Conservation (phyloP, 768 basidiomycete species). For the Amanita jacksonii region DNA sequence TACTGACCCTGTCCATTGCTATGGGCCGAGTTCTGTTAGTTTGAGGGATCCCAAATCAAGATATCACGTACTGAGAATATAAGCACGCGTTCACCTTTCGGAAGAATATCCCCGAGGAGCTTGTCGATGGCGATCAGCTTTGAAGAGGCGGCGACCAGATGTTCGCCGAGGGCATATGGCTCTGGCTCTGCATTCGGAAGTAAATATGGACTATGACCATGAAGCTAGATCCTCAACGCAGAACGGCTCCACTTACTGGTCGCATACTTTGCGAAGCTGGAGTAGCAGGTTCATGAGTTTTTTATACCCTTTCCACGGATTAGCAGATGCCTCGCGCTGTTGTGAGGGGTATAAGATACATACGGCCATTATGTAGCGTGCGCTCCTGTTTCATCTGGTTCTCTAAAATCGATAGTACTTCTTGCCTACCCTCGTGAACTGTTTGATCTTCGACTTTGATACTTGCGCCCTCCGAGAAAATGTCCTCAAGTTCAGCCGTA, state of each 20-base stretch:
- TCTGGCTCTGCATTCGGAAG: constrained; percentile 38
- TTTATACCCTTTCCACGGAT: constrained; percentile 31
- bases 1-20: constrained; percentile 46
- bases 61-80: constrained; percentile 53
- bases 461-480: constrained; percentile 27
- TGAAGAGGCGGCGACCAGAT: constrained; percentile 44
- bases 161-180: constrained; percentile 43
- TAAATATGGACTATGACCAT: constrained; percentile 38
- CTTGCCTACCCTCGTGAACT: constrained; percentile 26
- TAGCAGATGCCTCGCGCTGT: background rate
- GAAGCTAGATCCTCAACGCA: background rate
- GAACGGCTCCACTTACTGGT: constrained; percentile 38
- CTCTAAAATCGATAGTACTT: constrained; percentile 29
- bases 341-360: constrained; percentile 10
- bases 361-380: constrained; percentile 12
- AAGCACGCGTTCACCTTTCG: constrained; percentile 52
- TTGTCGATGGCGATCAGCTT: constrained; percentile 54
- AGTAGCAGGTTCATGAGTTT: constrained; percentile 61
- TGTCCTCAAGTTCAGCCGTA: constrained; percentile 33
- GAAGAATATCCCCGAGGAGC: constrained; percentile 42
- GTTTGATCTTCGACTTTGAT: constrained; percentile 15
- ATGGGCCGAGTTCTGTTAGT: too few species aligned
- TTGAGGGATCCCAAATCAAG: too few species aligned
- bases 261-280: constrained; percentile 63
- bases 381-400: constrained; percentile 25